Percentiles rank a stretch among this genome's conserved stretches.
Evolutionary conservation across 257 asterid genomes (phyloP).

Genomic region (Haberlea rhodopensis): DNA sequence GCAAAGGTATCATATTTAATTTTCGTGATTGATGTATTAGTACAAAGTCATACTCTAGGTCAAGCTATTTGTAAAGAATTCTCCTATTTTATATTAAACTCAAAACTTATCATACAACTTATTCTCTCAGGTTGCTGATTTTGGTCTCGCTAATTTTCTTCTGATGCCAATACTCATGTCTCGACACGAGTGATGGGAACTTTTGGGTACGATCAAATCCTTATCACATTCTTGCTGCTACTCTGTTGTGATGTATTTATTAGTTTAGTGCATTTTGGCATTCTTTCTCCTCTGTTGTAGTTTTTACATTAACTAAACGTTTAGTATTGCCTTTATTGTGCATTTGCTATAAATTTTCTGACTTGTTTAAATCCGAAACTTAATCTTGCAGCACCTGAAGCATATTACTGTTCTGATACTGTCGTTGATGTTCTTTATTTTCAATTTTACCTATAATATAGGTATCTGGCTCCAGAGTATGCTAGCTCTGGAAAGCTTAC

Average conservation of each 20-base stretch:
- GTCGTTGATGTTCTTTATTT: neutral
- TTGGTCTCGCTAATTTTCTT: constrained; percentile 78
- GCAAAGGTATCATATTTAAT: constrained; percentile 55
- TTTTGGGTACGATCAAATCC: constrained; percentile 54
- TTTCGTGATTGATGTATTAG: neutral
- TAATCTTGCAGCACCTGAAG: constrained; percentile 6
- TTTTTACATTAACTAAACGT: neutral
- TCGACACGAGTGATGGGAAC: constrained; percentile 98
- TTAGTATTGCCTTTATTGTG: neutral
- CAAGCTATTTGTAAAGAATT: constrained; percentile 5
- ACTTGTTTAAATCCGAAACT: neutral
- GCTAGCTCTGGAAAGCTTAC: constrained; percentile 93
- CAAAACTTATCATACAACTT: constrained; percentile 8
- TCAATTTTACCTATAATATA: constrained; percentile 28
- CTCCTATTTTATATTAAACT: neutral
- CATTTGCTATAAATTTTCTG: neutral
- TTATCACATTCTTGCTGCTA: constrained; percentile 5
- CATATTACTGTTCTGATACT: neutral
- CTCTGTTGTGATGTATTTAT: too few relatives aligned
- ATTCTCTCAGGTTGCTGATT: constrained; percentile 85
- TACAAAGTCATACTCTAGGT: neutral
- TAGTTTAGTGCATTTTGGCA: neutral
- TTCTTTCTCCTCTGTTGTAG: neutral
- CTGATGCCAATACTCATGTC: constrained; percentile 76
- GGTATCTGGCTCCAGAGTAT: constrained; percentile 98